These are phyloP conservation scores for Fusarium lyarnte DNA, from an alignment of 2,329 filamentous ascomycete species.

Conservation along the genomic window DNA sequence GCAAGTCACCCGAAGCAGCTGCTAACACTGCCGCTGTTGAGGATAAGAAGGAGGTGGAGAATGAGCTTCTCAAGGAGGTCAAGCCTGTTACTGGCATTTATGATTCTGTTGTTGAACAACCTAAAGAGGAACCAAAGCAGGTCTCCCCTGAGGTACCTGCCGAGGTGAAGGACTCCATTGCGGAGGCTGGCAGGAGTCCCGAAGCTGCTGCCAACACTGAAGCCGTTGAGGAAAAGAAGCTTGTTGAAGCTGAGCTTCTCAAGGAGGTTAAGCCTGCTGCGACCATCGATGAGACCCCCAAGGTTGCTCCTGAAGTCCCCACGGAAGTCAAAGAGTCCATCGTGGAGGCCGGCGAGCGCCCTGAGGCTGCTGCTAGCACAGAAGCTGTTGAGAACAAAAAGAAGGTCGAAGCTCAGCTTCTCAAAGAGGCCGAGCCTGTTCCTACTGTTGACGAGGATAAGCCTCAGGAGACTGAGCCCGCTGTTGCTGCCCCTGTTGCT, in stretches of 20 bases:
- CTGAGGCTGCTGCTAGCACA: slow-evolving; percentile 76
- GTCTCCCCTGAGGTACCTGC: slow-evolving; percentile 52
- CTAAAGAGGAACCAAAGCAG: slow-evolving; percentile 42
- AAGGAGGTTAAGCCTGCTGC: slow-evolving; percentile 64
- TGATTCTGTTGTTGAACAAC: slow-evolving; percentile 32
- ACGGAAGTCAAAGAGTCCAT: slow-evolving; percentile 67
- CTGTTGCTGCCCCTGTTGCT: slow-evolving; percentile 2
- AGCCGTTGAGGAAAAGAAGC: slow-evolving; percentile 76
- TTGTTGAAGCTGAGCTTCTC: slow-evolving; percentile 76
- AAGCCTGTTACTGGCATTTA: slow-evolving; percentile 48
- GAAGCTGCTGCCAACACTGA: slow-evolving; percentile 73
- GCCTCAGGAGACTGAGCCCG: slow-evolving; percentile 51
- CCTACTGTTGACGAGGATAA: slow-evolving; percentile 68
- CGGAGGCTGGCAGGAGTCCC: slow-evolving; percentile 68
- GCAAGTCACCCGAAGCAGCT: slow-evolving; percentile 75
- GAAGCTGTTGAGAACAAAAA: slow-evolving; percentile 80
- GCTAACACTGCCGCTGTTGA: slow-evolving; percentile 73
- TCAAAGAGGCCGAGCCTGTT: slow-evolving; percentile 66
- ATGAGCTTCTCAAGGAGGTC: slow-evolving; percentile 75
- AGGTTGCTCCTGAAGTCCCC: slow-evolving; percentile 62
- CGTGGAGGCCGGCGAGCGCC: slow-evolving; percentile 64
- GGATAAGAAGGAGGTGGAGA: slow-evolving; percentile 79
- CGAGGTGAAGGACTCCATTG: slow-evolving; percentile 76
- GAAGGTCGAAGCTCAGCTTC: slow-evolving; percentile 76
- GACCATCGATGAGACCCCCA: slow-evolving; percentile 50